Evolutionary conservation across 2,329 filamentous ascomycete species (phyloP), one percentile per base, ranked within the genome.

Genomic region (Elsinoe australis): DNA sequence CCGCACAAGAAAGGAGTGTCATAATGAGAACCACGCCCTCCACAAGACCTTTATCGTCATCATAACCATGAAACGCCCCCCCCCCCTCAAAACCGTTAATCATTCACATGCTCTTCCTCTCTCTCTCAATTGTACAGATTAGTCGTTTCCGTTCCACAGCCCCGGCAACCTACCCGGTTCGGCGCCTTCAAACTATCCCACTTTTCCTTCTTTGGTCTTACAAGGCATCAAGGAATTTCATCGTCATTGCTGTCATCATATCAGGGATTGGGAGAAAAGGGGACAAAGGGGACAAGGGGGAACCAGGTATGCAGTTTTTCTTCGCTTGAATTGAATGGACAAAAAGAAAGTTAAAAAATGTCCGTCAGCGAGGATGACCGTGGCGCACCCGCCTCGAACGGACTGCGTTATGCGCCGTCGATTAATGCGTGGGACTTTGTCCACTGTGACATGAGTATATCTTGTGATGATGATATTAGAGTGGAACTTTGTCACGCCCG

Each of bases 11-110:
- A 34, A 7, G 17, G 21, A 22, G 18, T n/a, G n/a, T n/a, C n/a
- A 22, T 48, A 48, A 48, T 39, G 45, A 48, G 45, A 48, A 48
- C 38, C 17, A 48, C 34, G 45, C 24, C 44, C 12, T 19, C 44
- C 34, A 34, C 44, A 36, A 24, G n/a, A 34, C 24, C 10, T 35
- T 31, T 47, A 10, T 35, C 34, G 24, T 35, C 31, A 22, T n/a
- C n/a, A n/a, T n/a, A n/a, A n/a, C n/a, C n/a, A n/a, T n/a, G n/a
- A n/a, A n/a, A n/a, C n/a, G n/a, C n/a, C n/a, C n/a, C n/a, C n/a
- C n/a, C n/a, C n/a, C n/a, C n/a, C n/a, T n/a, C n/a, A n/a, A n/a
- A n/a, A n/a, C n/a, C n/a, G n/a, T n/a, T n/a, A n/a, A n/a, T n/a
- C n/a, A n/a, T n/a, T n/a, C n/a, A n/a, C n/a, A n/a, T n/a, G n/a